Evolutionary conservation across 805 yeast genomes (phyloP), one percentile per base, ranked within the genome.

Genomic region (Suhomyces sp.): DNA sequence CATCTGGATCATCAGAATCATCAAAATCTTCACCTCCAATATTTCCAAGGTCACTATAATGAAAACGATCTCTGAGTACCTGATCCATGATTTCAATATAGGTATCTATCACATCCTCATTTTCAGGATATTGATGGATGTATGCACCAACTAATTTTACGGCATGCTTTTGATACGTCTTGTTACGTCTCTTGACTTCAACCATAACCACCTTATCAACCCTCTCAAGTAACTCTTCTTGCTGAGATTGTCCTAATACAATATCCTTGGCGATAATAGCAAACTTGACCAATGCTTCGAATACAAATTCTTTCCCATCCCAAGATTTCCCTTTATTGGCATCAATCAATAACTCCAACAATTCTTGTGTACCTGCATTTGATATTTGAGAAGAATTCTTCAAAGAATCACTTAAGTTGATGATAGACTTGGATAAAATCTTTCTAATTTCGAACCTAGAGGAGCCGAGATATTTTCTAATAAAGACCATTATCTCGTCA

Each of bases 301-400:
- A 63, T 1, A 93, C 72, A 19, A 69, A 58, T 47, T 88, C 96
- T 50, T 91, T 91, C 5, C 97, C 98, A 11, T 72, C 70, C 93
- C 96, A 91, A 7, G 91, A 75, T 40, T 95, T 76, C 1, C 96
- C 96, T 36, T 71, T 67, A 36, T 80, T 69, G 0, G 95, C 77
- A 19, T 70, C 71, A 12, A 84, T 53, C 29, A 87, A 63, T 5
- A 79, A 63, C 0, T 64, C 58, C 39, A 84, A 75, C 12, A 87
- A 54, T 23, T 54, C 46, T 2, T 37, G 18, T 3, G 43, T 40
- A 6, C 46, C 18, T 1, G 35, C 38, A 2, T 52, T 52, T 2
- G 65, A 50, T 3, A 58, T 54, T 25, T 49, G 40, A 7, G 42
- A 39, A 15, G 54, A 44, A 24, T 56, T 56, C 11, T 53, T 61